phyloP scores from a whole-genome alignment of 352 stramenopile species.

The Saprolegnia diclina region DNA sequence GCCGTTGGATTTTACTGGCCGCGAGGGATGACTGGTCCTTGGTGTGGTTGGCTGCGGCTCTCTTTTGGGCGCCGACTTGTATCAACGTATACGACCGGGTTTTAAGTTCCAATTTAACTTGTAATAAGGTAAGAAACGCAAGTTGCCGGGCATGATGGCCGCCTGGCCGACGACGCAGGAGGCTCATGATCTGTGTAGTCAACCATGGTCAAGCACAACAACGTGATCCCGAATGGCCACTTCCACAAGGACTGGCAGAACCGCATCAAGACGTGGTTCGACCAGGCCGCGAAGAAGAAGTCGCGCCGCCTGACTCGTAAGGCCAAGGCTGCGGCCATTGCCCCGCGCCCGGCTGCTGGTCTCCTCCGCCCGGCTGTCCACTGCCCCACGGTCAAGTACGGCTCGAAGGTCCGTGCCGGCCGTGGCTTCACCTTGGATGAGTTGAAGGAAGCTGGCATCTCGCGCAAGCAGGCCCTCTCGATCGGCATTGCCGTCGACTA shows the following conservation, averaged over 20 bases:
- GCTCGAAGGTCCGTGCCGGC: constrained; percentile 95
- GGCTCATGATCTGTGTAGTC: constrained; percentile 24
- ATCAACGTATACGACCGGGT: constrained; percentile 16
- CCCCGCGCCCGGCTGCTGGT: constrained; percentile 93
- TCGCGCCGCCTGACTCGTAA: constrained; percentile 92
- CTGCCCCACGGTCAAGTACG: constrained; percentile 98
- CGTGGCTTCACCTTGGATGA: constrained; percentile 99
- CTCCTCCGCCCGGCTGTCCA: constrained; percentile 96
- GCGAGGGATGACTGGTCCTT: constrained; percentile 27
- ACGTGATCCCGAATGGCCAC: constrained; percentile 99
- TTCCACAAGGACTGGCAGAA: constrained; percentile 99
- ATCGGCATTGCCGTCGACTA: constrained; percentile 99
- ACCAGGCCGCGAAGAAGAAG: constrained; percentile 97
- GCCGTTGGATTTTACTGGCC: constrained; percentile 22
- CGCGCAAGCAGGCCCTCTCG: constrained; percentile 91
- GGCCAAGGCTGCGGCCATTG: constrained; percentile 96
- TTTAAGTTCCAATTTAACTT: constrained; percentile 30
- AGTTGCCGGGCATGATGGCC: neutral
- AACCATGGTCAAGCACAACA: constrained; percentile 99
- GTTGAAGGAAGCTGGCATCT: constrained; percentile 97
- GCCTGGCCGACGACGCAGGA: neutral
- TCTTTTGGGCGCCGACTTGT: constrained; percentile 8
- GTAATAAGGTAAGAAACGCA: constrained; percentile 27
- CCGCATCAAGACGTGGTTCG: constrained; percentile 96
- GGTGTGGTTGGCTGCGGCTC: constrained; percentile 17